Evolutionary conservation across 108 stramenopile species (phyloP).

Genomic region (Cylindrotheca fusiformis): DNA sequence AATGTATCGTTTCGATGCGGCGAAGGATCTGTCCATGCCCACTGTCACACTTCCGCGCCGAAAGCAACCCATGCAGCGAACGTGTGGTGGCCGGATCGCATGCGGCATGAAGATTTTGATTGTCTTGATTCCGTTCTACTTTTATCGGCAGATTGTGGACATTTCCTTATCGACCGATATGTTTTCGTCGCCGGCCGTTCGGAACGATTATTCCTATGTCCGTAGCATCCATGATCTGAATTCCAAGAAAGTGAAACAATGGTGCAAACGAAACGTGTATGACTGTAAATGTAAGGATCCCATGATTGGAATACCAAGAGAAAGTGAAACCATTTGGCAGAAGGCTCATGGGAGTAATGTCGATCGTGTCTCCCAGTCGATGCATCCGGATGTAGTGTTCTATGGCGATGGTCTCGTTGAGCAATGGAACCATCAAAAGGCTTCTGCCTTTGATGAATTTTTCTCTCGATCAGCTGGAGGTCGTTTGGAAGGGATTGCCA

Average conservation of each 20-base stretch:
- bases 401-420: constrained; percentile 63
- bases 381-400: constrained; percentile 61
- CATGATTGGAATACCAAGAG: not conserved
- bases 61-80: not conserved
- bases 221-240: constrained; percentile 8
- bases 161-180: not conserved
- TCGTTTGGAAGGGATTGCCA: constrained; percentile 46
- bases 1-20: not conserved
- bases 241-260: not conserved
- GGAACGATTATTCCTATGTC: constrained; percentile 6
- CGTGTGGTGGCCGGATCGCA: not conserved
- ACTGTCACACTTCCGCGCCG: not conserved
- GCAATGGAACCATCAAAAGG: constrained; percentile 26
- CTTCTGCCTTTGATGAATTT: constrained; percentile 11
- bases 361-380: constrained; percentile 2
- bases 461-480: constrained; percentile 37
- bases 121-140: not conserved
- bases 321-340: constrained; percentile 2
- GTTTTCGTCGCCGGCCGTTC: not conserved
- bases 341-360: constrained; percentile 10
- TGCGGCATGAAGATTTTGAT: not conserved
- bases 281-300: constrained; percentile 29
- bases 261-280: constrained; percentile 7
- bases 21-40: not conserved
- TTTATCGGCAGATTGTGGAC: not conserved